phyloP scores from a whole-genome alignment of 495 filamentous ascomycete species.

The Diplogelasinospora grovesii region DNA sequence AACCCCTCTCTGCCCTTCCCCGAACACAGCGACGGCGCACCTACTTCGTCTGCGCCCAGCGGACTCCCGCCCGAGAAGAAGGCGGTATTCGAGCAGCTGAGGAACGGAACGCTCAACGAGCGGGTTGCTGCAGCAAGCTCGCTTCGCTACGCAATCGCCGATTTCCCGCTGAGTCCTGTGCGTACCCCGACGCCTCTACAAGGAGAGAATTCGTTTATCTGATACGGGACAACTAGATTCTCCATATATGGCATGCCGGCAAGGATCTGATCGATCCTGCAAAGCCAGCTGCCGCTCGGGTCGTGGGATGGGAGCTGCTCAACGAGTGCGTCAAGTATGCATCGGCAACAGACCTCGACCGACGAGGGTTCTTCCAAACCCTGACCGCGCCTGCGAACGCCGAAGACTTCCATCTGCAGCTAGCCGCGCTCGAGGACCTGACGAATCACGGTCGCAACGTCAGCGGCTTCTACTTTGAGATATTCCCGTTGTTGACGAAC shows the following conservation, averaged over 20 bases:
- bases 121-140: slow-evolving; percentile 50
- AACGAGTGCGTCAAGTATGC: slow-evolving; percentile 56
- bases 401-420: slow-evolving; percentile 57
- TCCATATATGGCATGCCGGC: slow-evolving; percentile 56
- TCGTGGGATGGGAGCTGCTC: slow-evolving; percentile 56
- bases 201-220: no score
- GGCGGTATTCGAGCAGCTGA: slow-evolving; percentile 38
- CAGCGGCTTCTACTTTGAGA: slow-evolving; percentile 56
- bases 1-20: slow-evolving; percentile 15
- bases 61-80: slow-evolving; percentile 35
- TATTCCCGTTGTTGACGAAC: slow-evolving; percentile 50
- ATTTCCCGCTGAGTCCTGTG: slow-evolving; percentile 52
- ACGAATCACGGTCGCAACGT: slow-evolving; percentile 58
- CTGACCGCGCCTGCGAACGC: slow-evolving; percentile 44
- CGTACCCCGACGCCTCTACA: not conserved
- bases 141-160: slow-evolving; percentile 45
- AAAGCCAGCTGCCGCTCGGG: slow-evolving; percentile 46
- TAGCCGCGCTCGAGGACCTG: slow-evolving; percentile 54
- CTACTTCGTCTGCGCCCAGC: slow-evolving; percentile 5
- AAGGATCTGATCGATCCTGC: slow-evolving; percentile 56
- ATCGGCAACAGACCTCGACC: slow-evolving; percentile 55
- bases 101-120: slow-evolving; percentile 41
- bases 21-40: slow-evolving; percentile 25
- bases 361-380: slow-evolving; percentile 56
- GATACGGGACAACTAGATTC: slow-evolving; percentile 20